Conservation (phyloP, 441 rosid genomes). For the Corymbia citriodora region DNA sequence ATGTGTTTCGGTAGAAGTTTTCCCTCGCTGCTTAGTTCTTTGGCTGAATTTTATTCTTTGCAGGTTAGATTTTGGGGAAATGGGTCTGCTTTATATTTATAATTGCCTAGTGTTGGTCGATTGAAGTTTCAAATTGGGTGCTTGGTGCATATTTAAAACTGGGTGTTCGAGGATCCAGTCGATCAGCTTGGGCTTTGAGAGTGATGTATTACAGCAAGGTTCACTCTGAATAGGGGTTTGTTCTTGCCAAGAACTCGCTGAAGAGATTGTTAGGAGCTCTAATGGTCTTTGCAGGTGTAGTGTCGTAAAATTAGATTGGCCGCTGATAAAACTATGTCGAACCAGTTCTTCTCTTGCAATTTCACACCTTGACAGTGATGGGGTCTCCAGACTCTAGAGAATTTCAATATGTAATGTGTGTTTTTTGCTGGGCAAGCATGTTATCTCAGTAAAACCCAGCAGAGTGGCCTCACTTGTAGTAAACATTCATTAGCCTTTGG, state of each 20-base stretch:
- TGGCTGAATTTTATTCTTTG: neutral
- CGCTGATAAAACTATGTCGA: neutral
- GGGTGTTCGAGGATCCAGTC: neutral
- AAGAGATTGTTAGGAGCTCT: neutral
- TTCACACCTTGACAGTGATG: neutral
- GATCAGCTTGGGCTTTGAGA: neutral
- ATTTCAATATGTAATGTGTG: neutral
- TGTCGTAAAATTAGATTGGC: neutral
- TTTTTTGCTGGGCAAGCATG: neutral
- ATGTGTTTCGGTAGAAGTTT: neutral
- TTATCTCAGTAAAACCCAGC: neutral
- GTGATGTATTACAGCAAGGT: neutral
- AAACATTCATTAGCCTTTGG: neutral
- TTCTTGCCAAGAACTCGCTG: neutral
- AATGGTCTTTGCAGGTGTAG: neutral
- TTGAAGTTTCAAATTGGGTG: neutral
- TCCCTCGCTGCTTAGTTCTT: neutral
- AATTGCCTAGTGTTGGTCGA: neutral
- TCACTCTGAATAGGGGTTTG: neutral
- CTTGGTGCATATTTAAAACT: neutral
- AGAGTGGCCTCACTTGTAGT: neutral
- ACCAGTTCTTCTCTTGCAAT: neutral
- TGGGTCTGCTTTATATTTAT: neutral
- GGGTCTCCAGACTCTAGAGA: neutral
- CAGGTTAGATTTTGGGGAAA: neutral